phyloP scores from a whole-genome alignment of 2,329 filamentous ascomycete genomes.

The Teratosphaeria gauchensis region DNA sequence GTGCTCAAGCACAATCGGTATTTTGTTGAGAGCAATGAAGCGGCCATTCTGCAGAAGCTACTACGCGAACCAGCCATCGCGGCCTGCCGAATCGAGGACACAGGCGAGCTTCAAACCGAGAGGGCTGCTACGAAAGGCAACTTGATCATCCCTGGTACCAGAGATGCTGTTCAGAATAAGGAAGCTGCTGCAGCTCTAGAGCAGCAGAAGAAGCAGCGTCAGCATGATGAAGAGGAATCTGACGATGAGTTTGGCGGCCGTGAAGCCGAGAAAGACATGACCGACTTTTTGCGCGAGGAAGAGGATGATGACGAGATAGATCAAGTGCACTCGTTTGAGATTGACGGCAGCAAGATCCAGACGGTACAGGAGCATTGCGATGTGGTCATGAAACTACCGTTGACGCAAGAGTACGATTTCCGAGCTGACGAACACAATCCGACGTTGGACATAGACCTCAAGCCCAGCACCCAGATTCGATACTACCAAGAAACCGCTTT shows the following conservation, averaged over 20 bases:
- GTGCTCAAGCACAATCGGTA: constrained; percentile 92
- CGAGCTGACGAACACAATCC: constrained; percentile 81
- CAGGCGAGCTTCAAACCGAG: constrained; percentile 64
- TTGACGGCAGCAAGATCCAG: constrained; percentile 72
- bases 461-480: constrained; percentile 80
- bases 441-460: constrained; percentile 86
- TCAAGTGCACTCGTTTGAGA: constrained; percentile 87
- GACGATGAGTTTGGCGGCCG: constrained; percentile 45
- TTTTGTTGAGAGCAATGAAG: constrained; percentile 85
- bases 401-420: constrained; percentile 96
- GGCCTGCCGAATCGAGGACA: constrained; percentile 63
- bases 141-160: constrained; percentile 88
- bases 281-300: constrained; percentile 59
- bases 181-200: constrained; percentile 51
- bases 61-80: constrained; percentile 77
- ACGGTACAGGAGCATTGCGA: constrained; percentile 75
- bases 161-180: constrained; percentile 78
- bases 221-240: constrained; percentile 42
- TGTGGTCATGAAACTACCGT: constrained; percentile 72
- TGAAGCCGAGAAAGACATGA: constrained; percentile 47
- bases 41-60: constrained; percentile 75
- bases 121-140: constrained; percentile 78
- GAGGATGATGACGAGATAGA: constrained; percentile 80
- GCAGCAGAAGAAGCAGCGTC: constrained; percentile 30
- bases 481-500: constrained; percentile 95